Conservation (phyloP, 2,329 filamentous ascomycete species). For the Colletotrichum caudatum region DNA sequence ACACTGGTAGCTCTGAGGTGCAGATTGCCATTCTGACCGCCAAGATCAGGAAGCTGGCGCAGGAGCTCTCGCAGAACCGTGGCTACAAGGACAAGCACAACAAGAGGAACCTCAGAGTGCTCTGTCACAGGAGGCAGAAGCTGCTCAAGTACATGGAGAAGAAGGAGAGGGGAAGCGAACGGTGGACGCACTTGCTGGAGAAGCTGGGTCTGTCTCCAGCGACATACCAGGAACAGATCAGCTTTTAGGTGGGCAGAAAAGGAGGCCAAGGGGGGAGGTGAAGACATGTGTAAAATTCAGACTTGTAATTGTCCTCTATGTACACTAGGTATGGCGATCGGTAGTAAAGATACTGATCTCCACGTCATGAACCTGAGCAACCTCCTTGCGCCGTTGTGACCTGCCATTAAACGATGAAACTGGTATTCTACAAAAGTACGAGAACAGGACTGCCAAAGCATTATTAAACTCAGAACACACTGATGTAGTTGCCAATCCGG, state of each 20-base stretch:
- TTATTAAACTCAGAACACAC: constrained; percentile 77
- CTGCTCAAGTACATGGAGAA: constrained; percentile 85
- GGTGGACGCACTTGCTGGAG: constrained; percentile 88
- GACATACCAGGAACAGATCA: constrained; percentile 92
- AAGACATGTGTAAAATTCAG: constrained; percentile 56
- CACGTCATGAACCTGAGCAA: constrained; percentile 41
- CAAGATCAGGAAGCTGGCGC: constrained; percentile 87
- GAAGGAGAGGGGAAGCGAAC: constrained; percentile 90
- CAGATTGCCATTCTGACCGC: constrained; percentile 95
- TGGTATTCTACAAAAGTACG: constrained; percentile 58
- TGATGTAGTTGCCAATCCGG: constrained; percentile 98
- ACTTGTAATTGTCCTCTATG: constrained; percentile 59
- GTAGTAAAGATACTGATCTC: constrained; percentile 43
- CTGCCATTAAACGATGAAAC: constrained; percentile 42
- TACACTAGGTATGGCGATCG: constrained; percentile 57
- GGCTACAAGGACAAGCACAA: constrained; percentile 92
- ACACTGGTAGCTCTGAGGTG: constrained; percentile 97
- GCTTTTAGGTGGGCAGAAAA: constrained; percentile 62
- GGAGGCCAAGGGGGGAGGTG: constrained; percentile 26
- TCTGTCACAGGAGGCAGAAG: constrained; percentile 92
- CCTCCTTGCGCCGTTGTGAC: constrained; percentile 53
- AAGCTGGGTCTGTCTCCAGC: constrained; percentile 88
- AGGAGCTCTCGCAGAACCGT: constrained; percentile 74
- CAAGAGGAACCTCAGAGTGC: constrained; percentile 86
- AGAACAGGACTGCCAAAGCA: constrained; percentile 46